Evolutionary conservation across 1,139 yeast species (phyloP).

Genomic region (Saccharomyces hybrid): DNA sequence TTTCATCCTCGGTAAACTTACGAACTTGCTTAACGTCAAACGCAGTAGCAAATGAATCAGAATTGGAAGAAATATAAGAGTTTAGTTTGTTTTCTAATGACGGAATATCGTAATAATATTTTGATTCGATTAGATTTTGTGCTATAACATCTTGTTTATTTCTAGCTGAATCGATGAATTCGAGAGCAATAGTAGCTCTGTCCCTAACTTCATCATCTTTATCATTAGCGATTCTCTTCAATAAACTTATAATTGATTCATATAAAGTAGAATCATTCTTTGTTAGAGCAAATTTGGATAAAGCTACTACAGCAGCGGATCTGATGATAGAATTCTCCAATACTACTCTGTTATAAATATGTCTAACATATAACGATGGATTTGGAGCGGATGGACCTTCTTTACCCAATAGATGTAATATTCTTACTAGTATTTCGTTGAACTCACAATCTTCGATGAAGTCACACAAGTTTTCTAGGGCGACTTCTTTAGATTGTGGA

Average conservation of each 20-base stretch:
- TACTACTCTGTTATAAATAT: conserved; percentile 92
- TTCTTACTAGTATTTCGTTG: conserved; percentile 85
- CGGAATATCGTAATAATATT: conserved; percentile 62
- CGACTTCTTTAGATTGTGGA: conserved; percentile 79
- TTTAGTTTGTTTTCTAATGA: conserved; percentile 72
- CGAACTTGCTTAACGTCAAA: conserved; percentile 63
- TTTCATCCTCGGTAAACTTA: conserved; percentile 44
- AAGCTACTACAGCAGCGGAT: conserved; percentile 89
- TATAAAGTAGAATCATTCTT: conserved; percentile 59
- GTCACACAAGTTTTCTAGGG: conserved; percentile 86
- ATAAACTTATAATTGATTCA: conserved; percentile 63
- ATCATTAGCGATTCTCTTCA: conserved; percentile 74
- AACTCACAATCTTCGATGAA: conserved; percentile 97
- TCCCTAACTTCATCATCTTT: conserved; percentile 97
- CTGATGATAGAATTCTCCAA: conserved; percentile 91
- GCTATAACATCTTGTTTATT: conserved; percentile 34
- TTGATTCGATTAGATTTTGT: conserved; percentile 52
- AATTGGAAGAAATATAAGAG: conserved; percentile 58
- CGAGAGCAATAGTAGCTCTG: conserved; percentile 82
- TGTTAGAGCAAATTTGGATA: conserved; percentile 81
- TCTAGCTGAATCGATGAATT: conserved; percentile 46
- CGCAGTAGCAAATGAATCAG: conserved; percentile 50
- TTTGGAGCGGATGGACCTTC: conserved; percentile 86
- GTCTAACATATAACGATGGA: conserved; percentile 90
- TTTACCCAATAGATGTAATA: conserved; percentile 82